phyloP scores from a whole-genome alignment of 1,284 basidiomycete genomes.

The Filobasidium uniguttulatum region DNA sequence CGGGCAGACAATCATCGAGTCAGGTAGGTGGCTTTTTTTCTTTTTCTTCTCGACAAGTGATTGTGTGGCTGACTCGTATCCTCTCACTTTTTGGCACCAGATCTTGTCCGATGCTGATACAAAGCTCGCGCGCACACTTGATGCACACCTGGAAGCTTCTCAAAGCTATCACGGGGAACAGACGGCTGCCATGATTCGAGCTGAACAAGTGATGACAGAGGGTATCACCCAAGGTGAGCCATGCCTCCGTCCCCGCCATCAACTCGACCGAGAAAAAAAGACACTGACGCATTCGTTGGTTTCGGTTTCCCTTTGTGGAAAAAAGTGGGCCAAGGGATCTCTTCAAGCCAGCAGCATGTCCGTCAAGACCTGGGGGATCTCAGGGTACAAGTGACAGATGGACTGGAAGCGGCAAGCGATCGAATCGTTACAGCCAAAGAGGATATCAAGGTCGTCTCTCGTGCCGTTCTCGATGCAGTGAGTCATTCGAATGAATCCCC shows the following conservation, averaged over 20 bases:
- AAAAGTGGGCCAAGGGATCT: constrained; percentile 1
- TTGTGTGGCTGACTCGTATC: too few relatives aligned
- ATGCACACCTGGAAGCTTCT: neutral
- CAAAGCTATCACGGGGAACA: neutral
- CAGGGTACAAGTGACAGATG: neutral
- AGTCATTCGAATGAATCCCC: neutral
- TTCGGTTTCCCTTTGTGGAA: neutral
- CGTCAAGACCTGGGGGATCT: neutral
- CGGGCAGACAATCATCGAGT: too few relatives aligned
- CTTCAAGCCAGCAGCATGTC: neutral
- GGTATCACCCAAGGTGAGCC: neutral
- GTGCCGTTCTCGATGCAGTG: constrained; percentile 11
- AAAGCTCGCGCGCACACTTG: constrained; percentile 4
- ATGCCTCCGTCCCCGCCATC: neutral
- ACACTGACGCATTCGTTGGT: neutral
- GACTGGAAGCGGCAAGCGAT: constrained; percentile 5
- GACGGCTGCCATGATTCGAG: neutral
- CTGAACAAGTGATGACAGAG: neutral
- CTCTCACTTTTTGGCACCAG: neutral
- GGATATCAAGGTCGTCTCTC: constrained; percentile 12
- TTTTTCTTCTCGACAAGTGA: too few relatives aligned
- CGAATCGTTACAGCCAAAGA: constrained; percentile 12
- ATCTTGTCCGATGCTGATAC: constrained; percentile 26
- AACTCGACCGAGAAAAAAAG: neutral
- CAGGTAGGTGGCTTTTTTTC: too few relatives aligned